Evolutionary conservation across 257 asterid species (phyloP), one percentile per base, ranked within the genome.

Genomic region (Phtheirospermum japonicum): DNA sequence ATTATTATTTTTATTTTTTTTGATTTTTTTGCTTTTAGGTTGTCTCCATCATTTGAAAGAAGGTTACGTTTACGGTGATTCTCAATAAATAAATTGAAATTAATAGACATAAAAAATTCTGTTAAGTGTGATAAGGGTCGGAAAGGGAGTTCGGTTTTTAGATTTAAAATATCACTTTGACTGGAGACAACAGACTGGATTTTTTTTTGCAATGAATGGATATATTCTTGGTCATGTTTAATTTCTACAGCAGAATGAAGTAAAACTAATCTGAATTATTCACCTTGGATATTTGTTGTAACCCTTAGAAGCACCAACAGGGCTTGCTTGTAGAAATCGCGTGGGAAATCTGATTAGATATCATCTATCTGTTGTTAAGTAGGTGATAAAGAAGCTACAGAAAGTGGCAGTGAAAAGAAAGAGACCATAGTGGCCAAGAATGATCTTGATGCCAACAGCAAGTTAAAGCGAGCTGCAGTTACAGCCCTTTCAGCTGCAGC

Each of bases 401-500:
- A 65, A 61, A 3, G 55, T 70, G 72, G 2, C 45, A 36, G 59
- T 50, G 70, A 70, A 74, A 79, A 76, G 71, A 81, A 78, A 63
- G 80, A 71, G 32, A 42, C 72, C 63, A 42, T 49, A 34, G 72
- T 43, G 68, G 57, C 53, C 58, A 75, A 79, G 61, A 76, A 23
- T 34, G 74, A 84, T 65, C 68, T 65, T 46, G 76, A 75, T 61
- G 50, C 53, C 46, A 69, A 69, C 28, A 57, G 42, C 58, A 93
- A 84, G 84, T 54, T 93, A 57, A 87, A 73, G 72, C 75, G 54
- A 49, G 97, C 97, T 64, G 96, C 97, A 17, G 77, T 78, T 64
- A 82, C 95, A 62, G 85, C 97, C 75, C 65, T 93, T 59, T 85
- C 99, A 59, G 97, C 95, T 75, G 97, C 95, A 64, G 97, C 97